Conservation (phyloP, 1,284 basidiomycete genomes). For the Malassezia restricta region DNA sequence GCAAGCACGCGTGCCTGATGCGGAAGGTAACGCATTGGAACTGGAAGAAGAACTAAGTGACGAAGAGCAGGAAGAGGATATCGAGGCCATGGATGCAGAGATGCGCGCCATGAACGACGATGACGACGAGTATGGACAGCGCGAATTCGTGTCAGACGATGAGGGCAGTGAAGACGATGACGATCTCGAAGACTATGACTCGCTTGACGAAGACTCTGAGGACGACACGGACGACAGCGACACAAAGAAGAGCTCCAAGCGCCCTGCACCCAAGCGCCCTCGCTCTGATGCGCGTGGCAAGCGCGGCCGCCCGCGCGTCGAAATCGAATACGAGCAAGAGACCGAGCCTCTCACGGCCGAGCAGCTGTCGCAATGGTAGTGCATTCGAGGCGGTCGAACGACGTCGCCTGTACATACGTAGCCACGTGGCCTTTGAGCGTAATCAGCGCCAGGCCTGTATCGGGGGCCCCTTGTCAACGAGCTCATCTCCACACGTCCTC, state of each 20-base stretch:
- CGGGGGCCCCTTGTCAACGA: no score
- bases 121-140: constrained; percentile 28
- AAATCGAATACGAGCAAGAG: constrained; percentile 84
- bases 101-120: constrained; percentile 32
- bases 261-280: background rate
- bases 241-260: constrained; percentile 13
- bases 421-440: background rate
- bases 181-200: constrained; percentile 14
- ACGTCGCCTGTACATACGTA: background rate
- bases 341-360: constrained; percentile 56
- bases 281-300: background rate
- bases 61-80: constrained; percentile 37
- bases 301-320: constrained; percentile 54
- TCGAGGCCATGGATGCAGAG: constrained; percentile 34
- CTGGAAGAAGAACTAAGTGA: constrained; percentile 39
- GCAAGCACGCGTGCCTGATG: constrained; percentile 16
- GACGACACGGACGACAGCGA: constrained; percentile 16
- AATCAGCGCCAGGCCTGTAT: no score
- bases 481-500: no score
- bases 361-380: constrained; percentile 37
- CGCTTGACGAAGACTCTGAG: constrained; percentile 18
- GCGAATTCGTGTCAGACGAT: constrained; percentile 42
- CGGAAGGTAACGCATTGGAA: constrained; percentile 18
- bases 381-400: background rate
- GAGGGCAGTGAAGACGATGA: constrained; percentile 22